These are phyloP conservation scores for Cordyceps cateniannulata DNA, from an alignment of 2,329 filamentous ascomycete genomes.

Conservation along the genomic window DNA sequence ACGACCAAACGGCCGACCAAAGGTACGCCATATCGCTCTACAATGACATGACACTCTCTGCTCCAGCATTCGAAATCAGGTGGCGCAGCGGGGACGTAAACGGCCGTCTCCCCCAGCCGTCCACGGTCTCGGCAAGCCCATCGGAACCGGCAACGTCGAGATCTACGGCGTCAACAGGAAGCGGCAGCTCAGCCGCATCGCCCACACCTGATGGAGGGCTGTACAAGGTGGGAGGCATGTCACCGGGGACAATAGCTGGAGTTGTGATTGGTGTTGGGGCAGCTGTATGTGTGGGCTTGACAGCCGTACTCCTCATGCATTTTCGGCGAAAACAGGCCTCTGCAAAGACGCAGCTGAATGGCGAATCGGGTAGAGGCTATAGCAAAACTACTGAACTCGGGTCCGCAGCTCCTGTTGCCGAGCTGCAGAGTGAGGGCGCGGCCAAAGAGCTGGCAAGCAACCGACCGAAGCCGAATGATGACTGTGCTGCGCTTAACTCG, in stretches of 20 bases:
- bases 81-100: constrained; percentile 20
- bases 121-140: background rate
- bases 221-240: background rate
- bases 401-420: background rate
- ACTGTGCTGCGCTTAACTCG: background rate
- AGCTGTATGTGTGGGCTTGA: background rate
- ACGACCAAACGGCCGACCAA: constrained; percentile 17
- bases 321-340: background rate
- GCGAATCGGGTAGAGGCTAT: background rate
- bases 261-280: background rate
- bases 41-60: constrained; percentile 19
- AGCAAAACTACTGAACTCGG: background rate
- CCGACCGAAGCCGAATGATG: background rate
- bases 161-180: background rate
- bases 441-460: constrained; percentile 6
- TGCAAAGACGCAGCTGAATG: background rate
- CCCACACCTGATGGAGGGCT: background rate
- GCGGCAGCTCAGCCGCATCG: background rate
- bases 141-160: background rate
- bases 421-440: background rate
- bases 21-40: constrained; percentile 19
- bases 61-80: constrained; percentile 25
- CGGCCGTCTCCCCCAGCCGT: background rate
- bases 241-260: background rate
- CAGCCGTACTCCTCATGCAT: background rate